Evolutionary conservation across 177 flowering plant genomes (phyloP).

Genomic region (Telopea speciosissima): DNA sequence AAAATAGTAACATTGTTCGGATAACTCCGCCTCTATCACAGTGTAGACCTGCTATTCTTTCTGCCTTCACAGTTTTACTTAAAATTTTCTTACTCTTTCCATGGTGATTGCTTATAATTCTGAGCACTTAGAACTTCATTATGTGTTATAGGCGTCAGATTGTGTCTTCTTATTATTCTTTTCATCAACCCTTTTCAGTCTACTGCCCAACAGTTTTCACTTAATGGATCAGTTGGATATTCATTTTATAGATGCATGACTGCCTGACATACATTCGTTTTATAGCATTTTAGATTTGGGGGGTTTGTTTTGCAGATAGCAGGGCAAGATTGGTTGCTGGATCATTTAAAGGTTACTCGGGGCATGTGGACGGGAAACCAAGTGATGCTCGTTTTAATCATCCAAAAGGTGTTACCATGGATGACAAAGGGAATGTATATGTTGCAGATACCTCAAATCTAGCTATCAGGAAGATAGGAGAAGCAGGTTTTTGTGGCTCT

Average conservation of each 20-base stretch:
- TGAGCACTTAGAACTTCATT: background rate
- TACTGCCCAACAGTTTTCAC: background rate
- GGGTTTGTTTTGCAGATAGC: slow-evolving; percentile 61
- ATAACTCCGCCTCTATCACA: slow-evolving; percentile 93
- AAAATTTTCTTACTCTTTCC: background rate
- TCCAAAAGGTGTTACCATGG: slow-evolving; percentile 93
- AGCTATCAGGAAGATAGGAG: slow-evolving; percentile 94
- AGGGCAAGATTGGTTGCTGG: slow-evolving; percentile 97
- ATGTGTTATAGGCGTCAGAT: background rate
- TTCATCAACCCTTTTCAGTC: background rate
- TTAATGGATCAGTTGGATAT: background rate
- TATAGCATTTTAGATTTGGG: background rate
- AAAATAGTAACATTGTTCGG: slow-evolving; percentile 76
- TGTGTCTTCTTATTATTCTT: background rate
- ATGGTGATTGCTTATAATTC: background rate
- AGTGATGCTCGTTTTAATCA: slow-evolving; percentile 91
- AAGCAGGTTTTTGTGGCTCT: slow-evolving; percentile 47
- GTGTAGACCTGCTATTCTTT: slow-evolving; percentile 36
- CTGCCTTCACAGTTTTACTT: background rate
- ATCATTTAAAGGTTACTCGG: slow-evolving; percentile 85
- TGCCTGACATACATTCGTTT: background rate
- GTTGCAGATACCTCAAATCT: slow-evolving; percentile 88
- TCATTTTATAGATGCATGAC: background rate
- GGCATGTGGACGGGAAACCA: slow-evolving; percentile 98
- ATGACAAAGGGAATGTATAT: slow-evolving; percentile 91